A percentile compares a stretch with the other conserved stretches of the same genome.
These are phyloP conservation scores for Pneumocystis jirovecii DNA, from an alignment of 1,139 yeast species.

Conservation along the genomic window DNA sequence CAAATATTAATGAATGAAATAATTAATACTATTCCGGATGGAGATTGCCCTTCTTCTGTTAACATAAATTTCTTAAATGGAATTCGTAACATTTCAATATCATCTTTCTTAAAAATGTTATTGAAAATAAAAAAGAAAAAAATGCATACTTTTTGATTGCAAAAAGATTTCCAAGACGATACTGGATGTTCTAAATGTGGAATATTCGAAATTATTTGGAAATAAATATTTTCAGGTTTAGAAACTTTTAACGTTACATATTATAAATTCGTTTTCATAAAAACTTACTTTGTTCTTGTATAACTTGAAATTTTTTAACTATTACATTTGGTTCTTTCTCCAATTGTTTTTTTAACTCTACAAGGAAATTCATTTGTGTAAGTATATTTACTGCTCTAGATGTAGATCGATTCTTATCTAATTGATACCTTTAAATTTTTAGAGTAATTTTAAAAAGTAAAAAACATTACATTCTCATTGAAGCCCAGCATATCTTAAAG, in stretches of 20 bases:
- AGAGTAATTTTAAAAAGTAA: not conserved
- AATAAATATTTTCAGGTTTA: slow-evolving; percentile 44
- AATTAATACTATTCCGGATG: not conserved
- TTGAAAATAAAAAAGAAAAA: not conserved
- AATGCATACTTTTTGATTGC: not conserved
- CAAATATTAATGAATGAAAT: not conserved
- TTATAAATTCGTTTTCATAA: not conserved
- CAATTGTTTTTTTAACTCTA: slow-evolving; percentile 36
- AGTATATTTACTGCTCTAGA: slow-evolving; percentile 54
- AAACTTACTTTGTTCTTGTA: slow-evolving; percentile 31
- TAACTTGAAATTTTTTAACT: slow-evolving; percentile 38
- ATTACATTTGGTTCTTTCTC: slow-evolving; percentile 35
- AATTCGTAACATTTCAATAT: slow-evolving; percentile 7
- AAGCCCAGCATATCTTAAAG: not conserved
- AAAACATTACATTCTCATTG: not conserved
- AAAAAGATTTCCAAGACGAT: slow-evolving; percentile 38
- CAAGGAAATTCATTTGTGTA: slow-evolving; percentile 44
- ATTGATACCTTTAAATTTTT: slow-evolving; percentile 30
- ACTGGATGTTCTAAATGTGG: slow-evolving; percentile 39
- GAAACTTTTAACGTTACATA: slow-evolving; percentile 27
- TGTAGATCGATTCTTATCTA: slow-evolving; percentile 38
- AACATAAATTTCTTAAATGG: slow-evolving; percentile 32
- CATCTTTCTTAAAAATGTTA: slow-evolving; percentile 1
- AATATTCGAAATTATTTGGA: slow-evolving; percentile 60
- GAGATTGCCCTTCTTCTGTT: slow-evolving; percentile 9